phyloP scores from a whole-genome alignment of 73 alveolate species.

The Tetrahymena elliotti region DNA sequence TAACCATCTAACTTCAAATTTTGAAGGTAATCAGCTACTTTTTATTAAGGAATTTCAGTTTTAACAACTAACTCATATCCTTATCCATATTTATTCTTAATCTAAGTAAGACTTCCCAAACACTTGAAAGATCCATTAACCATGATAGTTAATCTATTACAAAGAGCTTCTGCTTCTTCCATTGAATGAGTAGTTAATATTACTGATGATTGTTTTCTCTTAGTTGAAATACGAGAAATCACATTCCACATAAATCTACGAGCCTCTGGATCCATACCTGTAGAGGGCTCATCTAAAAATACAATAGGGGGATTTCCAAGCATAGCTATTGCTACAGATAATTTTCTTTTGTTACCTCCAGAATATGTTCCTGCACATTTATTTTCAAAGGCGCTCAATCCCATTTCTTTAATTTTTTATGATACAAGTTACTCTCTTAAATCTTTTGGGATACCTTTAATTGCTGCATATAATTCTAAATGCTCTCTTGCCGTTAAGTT shows the following conservation, averaged over 20 bases:
- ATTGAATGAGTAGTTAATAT: conserved; percentile 91
- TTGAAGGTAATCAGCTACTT: conserved; percentile 26
- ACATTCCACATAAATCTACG: conserved; percentile 97
- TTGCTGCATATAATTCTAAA: conserved; percentile 83
- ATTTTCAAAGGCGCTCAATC: conserved; percentile 65
- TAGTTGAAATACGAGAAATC: conserved; percentile 85
- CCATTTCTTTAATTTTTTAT: conserved; percentile 83
- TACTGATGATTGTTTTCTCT: conserved; percentile 82
- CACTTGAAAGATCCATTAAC: conserved; percentile 89
- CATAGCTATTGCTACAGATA: conserved; percentile 97
- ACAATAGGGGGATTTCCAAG: conserved; percentile 98
- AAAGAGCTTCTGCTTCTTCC: conserved; percentile 95
- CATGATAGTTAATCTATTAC: conserved; percentile 86
- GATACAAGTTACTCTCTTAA: conserved; percentile 59
- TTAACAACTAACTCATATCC: conserved; percentile 87
- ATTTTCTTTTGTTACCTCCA: conserved; percentile 97
- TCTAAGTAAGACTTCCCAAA: conserved; percentile 80
- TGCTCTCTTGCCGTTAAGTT: conserved; percentile 92
- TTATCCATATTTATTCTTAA: conserved; percentile 83
- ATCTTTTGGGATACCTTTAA: conserved; percentile 86
- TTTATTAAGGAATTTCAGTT: conserved; percentile 52
- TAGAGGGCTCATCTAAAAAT: conserved; percentile 97
- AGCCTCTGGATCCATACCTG: conserved; percentile 99
- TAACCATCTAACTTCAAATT: conserved; percentile 4
- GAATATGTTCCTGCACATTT: conserved; percentile 79